These are phyloP conservation scores for Teunomyces lycoperdinae DNA, from an alignment of 805 yeast genomes.

Conservation along the genomic window DNA sequence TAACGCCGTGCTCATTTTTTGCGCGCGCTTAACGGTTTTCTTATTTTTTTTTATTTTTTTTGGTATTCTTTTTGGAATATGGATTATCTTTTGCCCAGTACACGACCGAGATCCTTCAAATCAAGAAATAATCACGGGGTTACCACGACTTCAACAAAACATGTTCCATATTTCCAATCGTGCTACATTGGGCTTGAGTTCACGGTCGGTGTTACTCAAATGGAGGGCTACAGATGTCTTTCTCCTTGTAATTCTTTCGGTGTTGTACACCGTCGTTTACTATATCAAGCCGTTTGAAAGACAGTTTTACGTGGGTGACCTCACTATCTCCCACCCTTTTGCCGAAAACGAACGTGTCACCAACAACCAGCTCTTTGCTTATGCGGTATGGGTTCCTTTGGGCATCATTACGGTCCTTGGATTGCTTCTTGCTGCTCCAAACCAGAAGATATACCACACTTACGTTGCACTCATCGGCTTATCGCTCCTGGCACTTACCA, in stretches of 20 bases:
- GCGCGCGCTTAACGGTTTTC: too few relatives aligned
- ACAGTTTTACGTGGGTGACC: slow-evolving; percentile 32
- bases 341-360: slow-evolving; percentile 31
- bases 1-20: too few relatives aligned
- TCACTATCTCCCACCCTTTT: slow-evolving; percentile 37
- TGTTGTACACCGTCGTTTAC: slow-evolving; percentile 20
- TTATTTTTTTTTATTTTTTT: too few relatives aligned
- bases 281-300: slow-evolving; percentile 31
- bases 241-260: slow-evolving; percentile 19
- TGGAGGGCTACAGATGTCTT: slow-evolving; percentile 26
- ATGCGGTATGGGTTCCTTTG: slow-evolving; percentile 27
- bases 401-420: slow-evolving; percentile 15
- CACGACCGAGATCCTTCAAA: neutral
- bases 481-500: slow-evolving; percentile 23
- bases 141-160: neutral
- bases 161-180: slow-evolving; percentile 18
- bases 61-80: too few relatives aligned
- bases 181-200: slow-evolving; percentile 24
- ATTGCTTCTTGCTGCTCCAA: slow-evolving; percentile 43
- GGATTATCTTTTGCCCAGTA: neutral
- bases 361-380: slow-evolving; percentile 23
- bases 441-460: slow-evolving; percentile 39
- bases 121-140: neutral
- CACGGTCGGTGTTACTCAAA: slow-evolving; percentile 9
- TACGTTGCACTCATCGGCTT: slow-evolving; percentile 40